Conservation (phyloP, 1,284 basidiomycete genomes). For the Trametes sp. region DNA sequence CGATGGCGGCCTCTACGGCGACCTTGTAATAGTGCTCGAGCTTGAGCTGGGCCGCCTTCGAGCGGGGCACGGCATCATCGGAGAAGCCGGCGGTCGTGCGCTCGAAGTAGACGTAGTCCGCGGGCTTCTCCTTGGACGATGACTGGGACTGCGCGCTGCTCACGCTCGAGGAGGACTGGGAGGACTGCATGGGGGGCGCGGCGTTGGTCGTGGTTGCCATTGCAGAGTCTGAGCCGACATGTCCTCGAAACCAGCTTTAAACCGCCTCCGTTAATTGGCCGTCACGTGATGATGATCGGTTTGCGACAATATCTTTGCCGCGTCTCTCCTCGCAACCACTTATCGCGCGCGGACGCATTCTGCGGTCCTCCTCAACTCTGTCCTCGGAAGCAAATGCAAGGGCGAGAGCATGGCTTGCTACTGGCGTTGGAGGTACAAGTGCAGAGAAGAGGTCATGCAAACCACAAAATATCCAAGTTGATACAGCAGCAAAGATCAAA, state of each 20-base stretch:
- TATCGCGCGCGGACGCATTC: background rate
- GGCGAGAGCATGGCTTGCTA: background rate
- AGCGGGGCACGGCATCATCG: constrained; percentile 89
- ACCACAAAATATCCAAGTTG: background rate
- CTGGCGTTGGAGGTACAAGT: background rate
- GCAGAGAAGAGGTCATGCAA: background rate
- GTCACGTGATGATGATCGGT: constrained; percentile 32
- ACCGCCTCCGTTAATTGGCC: constrained; percentile 25
- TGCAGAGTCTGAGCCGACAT: constrained; percentile 24
- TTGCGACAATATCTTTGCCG: constrained; percentile 22
- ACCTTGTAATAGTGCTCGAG: constrained; percentile 99
- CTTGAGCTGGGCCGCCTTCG: constrained; percentile 96
- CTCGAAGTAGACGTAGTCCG: constrained; percentile 97
- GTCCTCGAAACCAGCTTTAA: constrained; percentile 30
- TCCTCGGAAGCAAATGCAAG: no score
- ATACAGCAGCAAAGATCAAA: constrained; percentile 12
- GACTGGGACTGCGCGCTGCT: constrained; percentile 37
- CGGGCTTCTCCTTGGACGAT: constrained; percentile 44
- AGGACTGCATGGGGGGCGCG: constrained; percentile 32
- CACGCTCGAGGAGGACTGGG: constrained; percentile 42
- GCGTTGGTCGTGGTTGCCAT: constrained; percentile 39
- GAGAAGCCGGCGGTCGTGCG: constrained; percentile 86
- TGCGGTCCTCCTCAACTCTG: background rate
- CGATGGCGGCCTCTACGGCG: constrained; percentile 87
- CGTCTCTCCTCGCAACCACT: constrained; percentile 23